A percentile compares a stretch with the other conserved stretches of the same genome.
phyloP scores from a whole-genome alignment of 176 grass and related monocot species.

The Calamus simplicifolius region DNA sequence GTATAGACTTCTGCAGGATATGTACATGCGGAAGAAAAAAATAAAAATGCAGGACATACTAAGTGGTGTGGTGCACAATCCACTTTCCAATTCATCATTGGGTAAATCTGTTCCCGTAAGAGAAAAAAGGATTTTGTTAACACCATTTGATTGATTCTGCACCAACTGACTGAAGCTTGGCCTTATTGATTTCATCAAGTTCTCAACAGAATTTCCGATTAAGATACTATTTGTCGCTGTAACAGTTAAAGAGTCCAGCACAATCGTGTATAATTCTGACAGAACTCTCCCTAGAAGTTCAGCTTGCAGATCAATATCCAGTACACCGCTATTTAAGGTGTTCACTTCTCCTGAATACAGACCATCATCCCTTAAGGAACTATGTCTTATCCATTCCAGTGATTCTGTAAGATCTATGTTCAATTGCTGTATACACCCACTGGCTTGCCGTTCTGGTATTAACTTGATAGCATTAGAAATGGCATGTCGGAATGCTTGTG shows the following conservation, averaged over 20 bases:
- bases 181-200: slow-evolving; percentile 47
- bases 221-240: slow-evolving; percentile 67
- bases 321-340: slow-evolving; percentile 16
- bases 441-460: slow-evolving; percentile 82
- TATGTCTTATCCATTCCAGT: slow-evolving; percentile 58
- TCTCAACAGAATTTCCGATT: slow-evolving; percentile 73
- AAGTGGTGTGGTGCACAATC: slow-evolving; percentile 16
- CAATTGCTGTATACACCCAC: slow-evolving; percentile 68
- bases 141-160: slow-evolving; percentile 36
- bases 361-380: slow-evolving; percentile 21
- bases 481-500: slow-evolving; percentile 38
- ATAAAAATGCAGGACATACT: slow-evolving; percentile 45
- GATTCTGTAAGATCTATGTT: slow-evolving; percentile 53
- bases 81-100: slow-evolving; percentile 35
- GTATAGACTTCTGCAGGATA: slow-evolving; percentile 68
- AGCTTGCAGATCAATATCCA: slow-evolving; percentile 35
- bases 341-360: slow-evolving; percentile 13
- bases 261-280: slow-evolving; percentile 54
- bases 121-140: slow-evolving; percentile 37
- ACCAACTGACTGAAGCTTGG: slow-evolving; percentile 60
- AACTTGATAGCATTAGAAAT: slow-evolving; percentile 63
- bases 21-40: slow-evolving; percentile 67
- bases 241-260: slow-evolving; percentile 64
- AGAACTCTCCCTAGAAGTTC: slow-evolving; percentile 75
- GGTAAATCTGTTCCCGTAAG: slow-evolving; percentile 24